These are phyloP conservation scores for Epichloe brachyelytri DNA, from an alignment of 2,329 filamentous ascomycete species.

Conservation along the genomic window DNA sequence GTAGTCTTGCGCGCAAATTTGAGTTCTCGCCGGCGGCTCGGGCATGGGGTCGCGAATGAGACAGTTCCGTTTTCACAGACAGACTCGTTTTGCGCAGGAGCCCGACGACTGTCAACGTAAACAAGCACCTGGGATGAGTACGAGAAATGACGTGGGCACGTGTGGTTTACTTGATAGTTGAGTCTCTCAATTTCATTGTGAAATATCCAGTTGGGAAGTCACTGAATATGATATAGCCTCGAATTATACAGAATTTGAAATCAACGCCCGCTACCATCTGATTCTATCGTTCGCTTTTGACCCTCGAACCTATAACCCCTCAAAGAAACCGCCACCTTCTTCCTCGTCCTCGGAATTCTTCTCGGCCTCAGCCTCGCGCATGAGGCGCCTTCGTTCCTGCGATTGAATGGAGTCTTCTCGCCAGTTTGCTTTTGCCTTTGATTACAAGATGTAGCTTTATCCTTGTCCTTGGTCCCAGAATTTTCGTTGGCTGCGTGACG, in stretches of 20 bases:
- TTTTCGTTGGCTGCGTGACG: slow-evolving; percentile 5
- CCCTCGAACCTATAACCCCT: background rate
- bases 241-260: background rate
- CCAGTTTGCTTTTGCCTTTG: slow-evolving; percentile 9
- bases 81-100: no score
- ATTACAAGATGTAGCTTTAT: background rate
- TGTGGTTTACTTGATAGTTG: background rate
- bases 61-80: no score
- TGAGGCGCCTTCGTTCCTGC: slow-evolving; percentile 22
- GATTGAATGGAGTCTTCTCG: slow-evolving; percentile 19
- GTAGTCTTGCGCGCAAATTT: no score
- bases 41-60: no score
- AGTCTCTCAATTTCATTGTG: background rate
- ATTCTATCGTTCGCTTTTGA: background rate
- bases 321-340: slow-evolving; percentile 43
- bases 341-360: slow-evolving; percentile 29
- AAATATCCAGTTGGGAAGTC: background rate
- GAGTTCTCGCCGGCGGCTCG: no score
- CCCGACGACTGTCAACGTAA: no score
- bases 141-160: no score
- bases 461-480: slow-evolving; percentile 11
- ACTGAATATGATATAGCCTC: background rate
- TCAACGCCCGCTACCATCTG: background rate
- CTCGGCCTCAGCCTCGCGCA: slow-evolving; percentile 21
- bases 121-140: no score